Conservation (phyloP, 2,329 filamentous ascomycete genomes). For the Talaromyces piceae region DNA sequence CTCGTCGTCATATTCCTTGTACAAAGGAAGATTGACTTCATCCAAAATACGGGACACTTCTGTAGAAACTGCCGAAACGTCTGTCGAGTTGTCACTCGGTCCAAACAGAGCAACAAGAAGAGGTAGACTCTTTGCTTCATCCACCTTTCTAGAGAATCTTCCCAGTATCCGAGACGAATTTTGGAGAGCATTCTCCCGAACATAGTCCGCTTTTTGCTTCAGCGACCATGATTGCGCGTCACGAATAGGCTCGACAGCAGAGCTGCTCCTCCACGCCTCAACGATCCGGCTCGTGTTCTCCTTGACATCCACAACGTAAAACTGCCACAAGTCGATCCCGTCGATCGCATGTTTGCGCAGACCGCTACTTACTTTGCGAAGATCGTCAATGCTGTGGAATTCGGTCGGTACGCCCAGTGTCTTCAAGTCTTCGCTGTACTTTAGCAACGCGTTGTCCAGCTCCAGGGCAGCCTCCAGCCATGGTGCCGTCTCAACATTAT, state of each 20-base stretch:
- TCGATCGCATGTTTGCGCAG: conserved; percentile 75
- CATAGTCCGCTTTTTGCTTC: conserved; percentile 51
- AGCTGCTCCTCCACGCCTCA: conserved; percentile 55
- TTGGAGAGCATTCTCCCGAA: conserved; percentile 61
- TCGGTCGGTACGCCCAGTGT: conserved; percentile 68
- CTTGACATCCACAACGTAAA: conserved; percentile 76
- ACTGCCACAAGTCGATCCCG: conserved; percentile 81
- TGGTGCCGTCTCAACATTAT: conserved; percentile 86
- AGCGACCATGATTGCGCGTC: conserved; percentile 41
- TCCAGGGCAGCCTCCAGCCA: conserved; percentile 61
- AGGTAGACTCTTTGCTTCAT: conserved; percentile 63
- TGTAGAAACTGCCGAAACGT: conserved; percentile 42
- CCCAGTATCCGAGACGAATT: conserved; percentile 71
- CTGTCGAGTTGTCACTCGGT: conserved; percentile 43
- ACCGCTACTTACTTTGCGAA: conserved; percentile 73
- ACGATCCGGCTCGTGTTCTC: conserved; percentile 61
- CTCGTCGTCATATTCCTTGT: conserved; percentile 85
- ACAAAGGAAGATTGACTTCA: conserved; percentile 78
- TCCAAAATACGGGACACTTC: conserved; percentile 60
- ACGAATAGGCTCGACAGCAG: conserved; percentile 41
- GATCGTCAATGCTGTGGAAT: conserved; percentile 62
- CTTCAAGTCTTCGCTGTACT: conserved; percentile 56
- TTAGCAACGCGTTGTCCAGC: conserved; percentile 66
- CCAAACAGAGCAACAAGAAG: conserved; percentile 63
- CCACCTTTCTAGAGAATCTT: conserved; percentile 64